phyloP scores from a whole-genome alignment of 345 rosid genomes.

The Citrus glauca region DNA sequence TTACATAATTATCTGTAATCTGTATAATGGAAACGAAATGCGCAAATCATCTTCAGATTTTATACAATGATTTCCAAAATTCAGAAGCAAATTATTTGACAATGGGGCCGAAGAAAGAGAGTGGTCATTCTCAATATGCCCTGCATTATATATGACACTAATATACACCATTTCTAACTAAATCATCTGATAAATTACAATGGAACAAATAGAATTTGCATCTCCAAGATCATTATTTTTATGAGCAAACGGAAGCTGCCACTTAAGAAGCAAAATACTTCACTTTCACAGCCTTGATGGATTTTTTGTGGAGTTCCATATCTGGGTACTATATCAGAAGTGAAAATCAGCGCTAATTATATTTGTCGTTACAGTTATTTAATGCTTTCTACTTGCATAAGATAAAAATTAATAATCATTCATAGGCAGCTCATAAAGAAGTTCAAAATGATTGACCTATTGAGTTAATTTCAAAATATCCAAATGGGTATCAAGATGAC shows the following conservation, averaged over 20 bases:
- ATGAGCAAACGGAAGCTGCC: not conserved
- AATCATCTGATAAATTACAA: not conserved
- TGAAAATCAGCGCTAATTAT: not conserved
- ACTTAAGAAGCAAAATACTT: not conserved
- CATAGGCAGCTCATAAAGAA: not conserved
- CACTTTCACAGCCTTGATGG: constrained; percentile 37
- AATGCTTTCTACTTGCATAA: not conserved
- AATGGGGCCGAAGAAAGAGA: not conserved
- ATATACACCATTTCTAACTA: not conserved
- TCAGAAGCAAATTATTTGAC: not conserved
- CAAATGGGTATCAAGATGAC: not conserved
- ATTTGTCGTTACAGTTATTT: not conserved
- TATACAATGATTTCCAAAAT: not conserved
- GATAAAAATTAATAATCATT: not conserved
- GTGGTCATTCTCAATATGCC: not conserved
- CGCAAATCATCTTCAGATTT: not conserved
- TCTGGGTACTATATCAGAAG: constrained; percentile 40
- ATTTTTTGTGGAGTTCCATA: constrained; percentile 52
- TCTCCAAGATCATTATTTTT: not conserved
- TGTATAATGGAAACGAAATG: not conserved
- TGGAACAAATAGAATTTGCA: not conserved
- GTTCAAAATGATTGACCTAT: not conserved
- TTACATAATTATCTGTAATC: not conserved
- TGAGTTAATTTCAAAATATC: not conserved
- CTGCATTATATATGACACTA: not conserved